Base-by-base conservation (phyloP, 2,329 filamentous ascomycete genomes). In the Xylariaceae sp. region DNA sequence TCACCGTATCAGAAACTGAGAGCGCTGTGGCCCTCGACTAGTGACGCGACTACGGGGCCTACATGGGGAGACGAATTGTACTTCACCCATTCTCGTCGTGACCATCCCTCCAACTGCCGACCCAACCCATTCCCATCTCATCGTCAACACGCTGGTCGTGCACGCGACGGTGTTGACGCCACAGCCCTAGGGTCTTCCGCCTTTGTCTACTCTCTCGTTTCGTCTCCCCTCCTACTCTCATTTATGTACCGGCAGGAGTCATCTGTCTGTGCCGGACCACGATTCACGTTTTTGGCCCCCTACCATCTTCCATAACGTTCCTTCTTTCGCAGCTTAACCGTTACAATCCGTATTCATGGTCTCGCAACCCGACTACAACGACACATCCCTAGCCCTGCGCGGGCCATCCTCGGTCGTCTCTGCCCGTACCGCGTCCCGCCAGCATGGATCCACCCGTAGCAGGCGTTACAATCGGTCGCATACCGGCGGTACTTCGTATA, bases 391-490 rank as follows among this genome's bases (percentile, higher is more conserved):
- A 51, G 68, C 74, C 56, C 65, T 76, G 54, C 78, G 79, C 57
- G 73, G 73, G 51, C 62, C 76, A 59, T 64, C 77, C 63, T 71
- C 79, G 58, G 63, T 88, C 67, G 61, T 83, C 54, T 76, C 82
- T 43, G 81, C 78, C 47, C 78, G 81, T 56, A 72, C 78, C 41
- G 71, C 74, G 38, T 71, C 71, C 17, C 73, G 81, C 48, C 62
- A 63, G 27, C 54, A 59, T 47, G 56, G 48, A 36, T 65, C 64
- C 32, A 59, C 57, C 35, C 73, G 80, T 46, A 71, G 71, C 54
- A 84, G 85, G 62, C 81, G 87, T 52, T 85, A 88, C 56, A 83
- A 84, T 59, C 83, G 87, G 47, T 92, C 87, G 33, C 85, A 92
- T 59, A 78, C 83, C 54, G 87, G 87, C 41, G 82, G 82, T 45